Evolutionary conservation across 192 early-diverging fungal genomes (phyloP), one percentile per base, ranked within the genome.

Genomic region (Powellomyces hirtus): DNA sequence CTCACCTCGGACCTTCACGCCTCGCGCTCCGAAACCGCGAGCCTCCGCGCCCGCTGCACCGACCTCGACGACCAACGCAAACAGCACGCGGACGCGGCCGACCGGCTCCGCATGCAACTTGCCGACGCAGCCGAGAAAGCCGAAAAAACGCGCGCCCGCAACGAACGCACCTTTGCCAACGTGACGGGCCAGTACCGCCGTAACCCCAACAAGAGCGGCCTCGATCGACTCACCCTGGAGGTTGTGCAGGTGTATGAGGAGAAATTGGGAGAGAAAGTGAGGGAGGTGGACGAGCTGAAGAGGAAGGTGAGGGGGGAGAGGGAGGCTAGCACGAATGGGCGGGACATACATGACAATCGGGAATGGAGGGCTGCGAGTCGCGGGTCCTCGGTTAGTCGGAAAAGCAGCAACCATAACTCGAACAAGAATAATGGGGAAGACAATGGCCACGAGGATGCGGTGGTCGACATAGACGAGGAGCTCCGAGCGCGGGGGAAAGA

Each of bases 161-260:
- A 50, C 35, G 78, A 79, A 38, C 60, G 64, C 0, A 67, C 74
- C 1, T 77, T 81, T 66, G 35, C 45, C 2, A 34, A 34, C 18
- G 66, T 78, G 11, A 64, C 73, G 0, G 71, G 57, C 22, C 71
- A 77, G 53, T 71, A 59, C 36, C 20, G 40, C 13, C 36, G 64
- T 5, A 76, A 74, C 50, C 74, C 74, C 1, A 35, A 50, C 24
- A 62, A 73, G 29, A 72, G 73, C 37, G 79, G 76, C 4, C n/a
- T 77, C 5, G 79, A 81, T 53, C 65, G 76, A 18, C 30, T 81
- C 29, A 78, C 76, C 3, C 35, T 73, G 37, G 79, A 78, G 52
- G 79, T 81, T 42, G 66, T 81, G 14, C 60, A 75, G 13, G 75
- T 73, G 1, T 81, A 81, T 61, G 79, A 81, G 44, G 33, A 40